phyloP scores from a whole-genome alignment of 2,329 filamentous ascomycete genomes.

The Fusarium bulbicola region DNA sequence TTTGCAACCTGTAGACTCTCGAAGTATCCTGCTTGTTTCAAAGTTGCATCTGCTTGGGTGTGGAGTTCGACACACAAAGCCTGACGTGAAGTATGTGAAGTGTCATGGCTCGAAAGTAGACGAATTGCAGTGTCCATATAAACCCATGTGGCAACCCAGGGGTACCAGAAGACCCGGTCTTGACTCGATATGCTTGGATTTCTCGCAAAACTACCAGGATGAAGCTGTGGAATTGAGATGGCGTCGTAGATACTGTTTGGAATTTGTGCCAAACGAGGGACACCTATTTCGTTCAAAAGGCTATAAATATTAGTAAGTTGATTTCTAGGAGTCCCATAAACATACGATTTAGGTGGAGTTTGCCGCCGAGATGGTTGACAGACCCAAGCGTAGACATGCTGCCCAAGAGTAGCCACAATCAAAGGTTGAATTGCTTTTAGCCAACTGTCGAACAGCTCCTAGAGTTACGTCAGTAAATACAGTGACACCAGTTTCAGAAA shows the following conservation, averaged over 20 bases:
- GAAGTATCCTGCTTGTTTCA: not conserved
- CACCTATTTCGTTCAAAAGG: not conserved
- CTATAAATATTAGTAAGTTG: rapidly evolving
- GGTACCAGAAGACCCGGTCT: not conserved
- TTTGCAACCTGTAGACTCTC: not conserved
- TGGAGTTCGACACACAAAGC: not conserved
- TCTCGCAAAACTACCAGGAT: not conserved
- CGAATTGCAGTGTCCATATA: rapidly evolving
- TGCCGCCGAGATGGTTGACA: not conserved
- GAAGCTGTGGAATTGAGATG: not conserved
- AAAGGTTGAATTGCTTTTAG: not conserved
- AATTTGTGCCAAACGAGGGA: not conserved
- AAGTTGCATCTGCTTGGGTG: not conserved
- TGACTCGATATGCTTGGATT: not conserved
- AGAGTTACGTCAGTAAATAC: rapidly evolving
- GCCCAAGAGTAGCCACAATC: not conserved
- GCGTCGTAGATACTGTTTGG: rapidly evolving
- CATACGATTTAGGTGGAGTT: not conserved
- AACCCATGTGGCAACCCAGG: rapidly evolving
- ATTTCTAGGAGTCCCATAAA: rapidly evolving
- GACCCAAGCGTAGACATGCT: not conserved
- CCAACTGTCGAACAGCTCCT: not conserved
- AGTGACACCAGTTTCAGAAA: not conserved
- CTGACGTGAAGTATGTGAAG: rapidly evolving
- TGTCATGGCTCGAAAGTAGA: not conserved